A percentile compares a stretch with the other conserved stretches of the same genome.
Conservation (phyloP, 129 eudicot genomes). For the Centella asiatica region DNA sequence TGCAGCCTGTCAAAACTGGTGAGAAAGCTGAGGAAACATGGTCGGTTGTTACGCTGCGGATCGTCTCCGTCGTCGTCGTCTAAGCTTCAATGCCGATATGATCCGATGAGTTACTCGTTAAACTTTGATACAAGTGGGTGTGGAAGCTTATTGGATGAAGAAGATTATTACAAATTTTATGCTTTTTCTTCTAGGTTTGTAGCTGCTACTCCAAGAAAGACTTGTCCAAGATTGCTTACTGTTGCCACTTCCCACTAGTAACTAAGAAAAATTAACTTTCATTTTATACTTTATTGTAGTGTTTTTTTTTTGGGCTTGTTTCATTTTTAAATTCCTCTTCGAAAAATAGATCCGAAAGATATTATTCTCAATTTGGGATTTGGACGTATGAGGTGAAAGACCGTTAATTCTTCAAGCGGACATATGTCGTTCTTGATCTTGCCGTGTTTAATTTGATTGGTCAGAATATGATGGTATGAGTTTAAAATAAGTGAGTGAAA, state of each 20-base stretch:
- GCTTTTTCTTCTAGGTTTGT: conserved; percentile 20
- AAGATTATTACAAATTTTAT: conserved; percentile 9
- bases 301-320: too few species aligned
- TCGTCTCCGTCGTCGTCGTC: background rate
- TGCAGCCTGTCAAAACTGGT: conserved; percentile 1
- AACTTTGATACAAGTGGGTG: conserved; percentile 15
- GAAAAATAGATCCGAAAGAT: too few species aligned
- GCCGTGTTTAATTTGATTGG: too few species aligned
- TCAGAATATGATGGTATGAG: too few species aligned
- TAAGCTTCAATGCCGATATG: conserved; percentile 5
- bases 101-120: conserved; percentile 11
- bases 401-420: too few species aligned
- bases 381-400: too few species aligned
- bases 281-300: too few species aligned
- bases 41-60: background rate
- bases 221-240: conserved; percentile 10
- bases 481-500: too few species aligned
- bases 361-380: too few species aligned
- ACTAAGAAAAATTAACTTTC: too few species aligned
- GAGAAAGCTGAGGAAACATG: background rate
- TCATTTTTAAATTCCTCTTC: background rate
- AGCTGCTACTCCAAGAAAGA: background rate
- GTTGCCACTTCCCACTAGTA: conserved; percentile 4
- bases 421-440: too few species aligned
- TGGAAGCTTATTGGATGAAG: conserved; percentile 14